phyloP scores from a whole-genome alignment of 306 rosid species.

The Trifolium dubium region DNA sequence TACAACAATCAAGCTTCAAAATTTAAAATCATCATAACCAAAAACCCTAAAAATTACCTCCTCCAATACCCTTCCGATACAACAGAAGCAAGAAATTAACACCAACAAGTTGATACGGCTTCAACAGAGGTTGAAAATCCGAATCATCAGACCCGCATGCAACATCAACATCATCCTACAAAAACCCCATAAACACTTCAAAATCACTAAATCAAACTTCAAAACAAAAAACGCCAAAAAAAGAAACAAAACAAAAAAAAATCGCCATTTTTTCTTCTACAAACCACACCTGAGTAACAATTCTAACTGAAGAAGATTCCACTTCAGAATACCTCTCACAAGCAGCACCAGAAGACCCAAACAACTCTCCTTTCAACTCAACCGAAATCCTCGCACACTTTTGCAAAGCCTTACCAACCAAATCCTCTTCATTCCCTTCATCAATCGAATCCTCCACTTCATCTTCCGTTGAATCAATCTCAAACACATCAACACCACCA shows the following conservation, averaged over 20 bases:
- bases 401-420: slow-evolving; percentile 86
- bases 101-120: slow-evolving; percentile 94
- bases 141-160: slow-evolving; percentile 85
- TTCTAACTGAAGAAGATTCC: slow-evolving; percentile 80
- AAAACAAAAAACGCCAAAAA: neutral
- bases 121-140: slow-evolving; percentile 86
- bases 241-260: neutral
- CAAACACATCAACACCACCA: slow-evolving; percentile 48
- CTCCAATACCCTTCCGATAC: slow-evolving; percentile 85
- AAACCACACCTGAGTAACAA: slow-evolving; percentile 76
- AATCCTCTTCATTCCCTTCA: slow-evolving; percentile 53
- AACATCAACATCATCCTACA: slow-evolving; percentile 78
- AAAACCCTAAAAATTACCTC: slow-evolving; percentile 64
- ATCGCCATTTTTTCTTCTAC: neutral
- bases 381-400: slow-evolving; percentile 83
- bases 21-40: slow-evolving; percentile 9
- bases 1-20: neutral
- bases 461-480: slow-evolving; percentile 55
- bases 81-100: slow-evolving; percentile 90
- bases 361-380: slow-evolving; percentile 78
- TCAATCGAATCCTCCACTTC: slow-evolving; percentile 43
- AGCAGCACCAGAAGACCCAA: slow-evolving; percentile 66
- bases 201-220: slow-evolving; percentile 13
- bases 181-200: slow-evolving; percentile 20
- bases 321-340: slow-evolving; percentile 81